Conservation (phyloP, 2,329 filamentous ascomycete species). For the Nannizzia gypsea region DNA sequence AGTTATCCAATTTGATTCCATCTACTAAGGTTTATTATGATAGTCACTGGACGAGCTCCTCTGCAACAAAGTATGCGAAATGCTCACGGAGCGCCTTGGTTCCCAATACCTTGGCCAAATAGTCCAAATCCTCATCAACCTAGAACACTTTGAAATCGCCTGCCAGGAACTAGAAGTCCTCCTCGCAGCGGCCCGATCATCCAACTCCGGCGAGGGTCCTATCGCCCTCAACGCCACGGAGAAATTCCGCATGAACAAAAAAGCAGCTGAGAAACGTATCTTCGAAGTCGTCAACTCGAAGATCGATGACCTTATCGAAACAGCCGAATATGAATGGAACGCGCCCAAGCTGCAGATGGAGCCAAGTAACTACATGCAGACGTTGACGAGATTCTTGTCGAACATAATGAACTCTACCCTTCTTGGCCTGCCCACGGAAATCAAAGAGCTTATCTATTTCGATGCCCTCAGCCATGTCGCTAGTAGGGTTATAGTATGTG, state of each 20-base stretch:
- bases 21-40: not conserved
- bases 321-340: constrained; percentile 90
- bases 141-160: constrained; percentile 92
- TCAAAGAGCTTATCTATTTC: constrained; percentile 96
- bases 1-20: not conserved
- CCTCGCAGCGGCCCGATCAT: constrained; percentile 72
- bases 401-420: constrained; percentile 96
- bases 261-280: constrained; percentile 91
- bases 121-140: constrained; percentile 93
- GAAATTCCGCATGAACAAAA: constrained; percentile 79
- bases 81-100: constrained; percentile 72
- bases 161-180: constrained; percentile 81
- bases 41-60: constrained; percentile 90
- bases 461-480: constrained; percentile 87
- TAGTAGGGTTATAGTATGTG: constrained; percentile 62
- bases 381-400: constrained; percentile 78
- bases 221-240: constrained; percentile 72
- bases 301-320: constrained; percentile 94
- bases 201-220: constrained; percentile 63
- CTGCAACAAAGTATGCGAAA: constrained; percentile 80
- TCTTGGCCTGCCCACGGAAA: constrained; percentile 81
- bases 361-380: constrained; percentile 90
- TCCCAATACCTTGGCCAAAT: constrained; percentile 96
- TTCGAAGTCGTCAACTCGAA: constrained; percentile 98
- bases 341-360: constrained; percentile 52